A percentile compares a stretch with the other conserved stretches of the same genome.
Evolutionary conservation across 2,329 filamentous ascomycete species (phyloP).

Genomic region (Phialemonium atrogriseum): DNA sequence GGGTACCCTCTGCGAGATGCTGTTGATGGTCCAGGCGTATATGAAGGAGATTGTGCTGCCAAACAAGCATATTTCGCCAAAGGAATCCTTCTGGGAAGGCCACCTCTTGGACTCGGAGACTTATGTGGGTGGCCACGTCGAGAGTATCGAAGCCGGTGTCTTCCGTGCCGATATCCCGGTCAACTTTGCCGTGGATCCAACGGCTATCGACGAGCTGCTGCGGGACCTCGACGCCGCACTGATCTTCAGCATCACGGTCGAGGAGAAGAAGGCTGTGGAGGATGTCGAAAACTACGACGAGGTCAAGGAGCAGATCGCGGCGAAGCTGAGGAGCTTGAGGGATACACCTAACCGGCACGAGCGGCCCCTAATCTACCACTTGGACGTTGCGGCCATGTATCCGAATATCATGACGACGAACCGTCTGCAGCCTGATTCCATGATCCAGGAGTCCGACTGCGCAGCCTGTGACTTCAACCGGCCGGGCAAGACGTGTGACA

Average conservation of each 20-base stretch:
- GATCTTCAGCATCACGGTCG: constrained; percentile 76
- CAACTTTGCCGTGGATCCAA: constrained; percentile 84
- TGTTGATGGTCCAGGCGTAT: constrained; percentile 98
- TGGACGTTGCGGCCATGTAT: constrained; percentile 99
- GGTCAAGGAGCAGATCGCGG: constrained; percentile 73
- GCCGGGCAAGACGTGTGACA: constrained; percentile 93
- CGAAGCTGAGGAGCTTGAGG: constrained; percentile 63
- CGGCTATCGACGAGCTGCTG: constrained; percentile 82
- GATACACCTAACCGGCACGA: constrained; percentile 78
- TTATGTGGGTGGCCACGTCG: constrained; percentile 96
- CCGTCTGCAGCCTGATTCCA: constrained; percentile 93
- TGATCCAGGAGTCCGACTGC: constrained; percentile 94
- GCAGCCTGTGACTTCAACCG: constrained; percentile 97
- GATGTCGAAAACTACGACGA: constrained; percentile 77
- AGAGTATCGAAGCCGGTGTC: constrained; percentile 97
- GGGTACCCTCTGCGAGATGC: constrained; percentile 97
- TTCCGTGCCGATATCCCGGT: constrained; percentile 94
- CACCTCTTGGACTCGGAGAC: constrained; percentile 95
- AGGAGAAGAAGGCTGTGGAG: constrained; percentile 74
- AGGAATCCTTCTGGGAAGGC: constrained; percentile 93
- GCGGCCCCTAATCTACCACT: constrained; percentile 86
- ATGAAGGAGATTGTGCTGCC: constrained; percentile 84
- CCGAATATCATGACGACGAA: constrained; percentile 99
- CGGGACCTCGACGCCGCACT: constrained; percentile 80
- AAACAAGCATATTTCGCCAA: constrained; percentile 88